phyloP scores from a whole-genome alignment of 441 rosid species.

The Manihot esculenta region DNA sequence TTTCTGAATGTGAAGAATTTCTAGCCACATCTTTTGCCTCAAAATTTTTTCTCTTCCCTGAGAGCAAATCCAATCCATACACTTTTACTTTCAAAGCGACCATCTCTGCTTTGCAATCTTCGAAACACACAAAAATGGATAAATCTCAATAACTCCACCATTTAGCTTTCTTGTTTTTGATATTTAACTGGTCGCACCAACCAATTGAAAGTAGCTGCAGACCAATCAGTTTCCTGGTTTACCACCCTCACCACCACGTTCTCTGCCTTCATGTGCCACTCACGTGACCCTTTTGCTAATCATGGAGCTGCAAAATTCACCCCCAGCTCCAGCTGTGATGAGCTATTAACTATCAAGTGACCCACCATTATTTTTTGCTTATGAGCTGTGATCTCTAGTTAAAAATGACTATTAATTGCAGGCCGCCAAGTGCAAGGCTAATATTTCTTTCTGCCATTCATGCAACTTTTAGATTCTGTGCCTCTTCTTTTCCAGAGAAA shows the following conservation, averaged over 20 bases:
- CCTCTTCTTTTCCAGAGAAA: background rate
- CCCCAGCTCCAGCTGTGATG: background rate
- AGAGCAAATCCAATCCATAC: slow-evolving; percentile 16
- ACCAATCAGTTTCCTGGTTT: background rate
- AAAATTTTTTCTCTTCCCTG: background rate
- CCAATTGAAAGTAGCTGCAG: background rate
- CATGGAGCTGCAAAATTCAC: background rate
- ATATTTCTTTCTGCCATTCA: background rate
- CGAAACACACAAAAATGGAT: background rate
- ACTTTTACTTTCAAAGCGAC: too few species aligned
- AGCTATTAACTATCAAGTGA: background rate
- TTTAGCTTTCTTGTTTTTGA: background rate
- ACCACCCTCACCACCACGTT: too few species aligned
- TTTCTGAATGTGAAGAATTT: background rate
- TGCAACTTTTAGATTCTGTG: slow-evolving; percentile 18
- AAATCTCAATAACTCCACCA: background rate
- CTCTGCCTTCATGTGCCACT: background rate
- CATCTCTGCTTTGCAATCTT: background rate
- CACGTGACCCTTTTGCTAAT: background rate
- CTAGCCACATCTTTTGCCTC: slow-evolving; percentile 26
- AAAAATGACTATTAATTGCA: background rate
- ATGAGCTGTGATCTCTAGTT: background rate
- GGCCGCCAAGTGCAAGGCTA: background rate
- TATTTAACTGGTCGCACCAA: background rate
- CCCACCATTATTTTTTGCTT: background rate